Conservation (phyloP, 306 rosid genomes). For the Vachellia collinsii region DNA sequence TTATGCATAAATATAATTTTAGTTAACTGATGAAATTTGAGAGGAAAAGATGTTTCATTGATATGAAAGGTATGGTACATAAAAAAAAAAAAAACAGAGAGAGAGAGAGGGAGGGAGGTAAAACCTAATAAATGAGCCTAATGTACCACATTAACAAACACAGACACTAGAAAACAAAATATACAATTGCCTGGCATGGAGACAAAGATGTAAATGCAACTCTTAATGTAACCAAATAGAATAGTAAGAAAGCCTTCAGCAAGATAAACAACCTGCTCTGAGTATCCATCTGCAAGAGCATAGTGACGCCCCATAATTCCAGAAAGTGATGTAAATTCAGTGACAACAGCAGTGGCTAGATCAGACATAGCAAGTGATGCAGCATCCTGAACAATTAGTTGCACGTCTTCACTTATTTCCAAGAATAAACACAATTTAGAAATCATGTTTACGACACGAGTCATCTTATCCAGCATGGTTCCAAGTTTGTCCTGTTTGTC, state of each 20-base stretch:
- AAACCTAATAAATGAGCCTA: no score
- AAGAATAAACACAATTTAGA: conserved; percentile 57
- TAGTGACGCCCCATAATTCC: conserved; percentile 96
- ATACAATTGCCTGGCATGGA: conserved; percentile 3
- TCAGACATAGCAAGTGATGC: conserved; percentile 98
- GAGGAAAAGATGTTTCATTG: no score
- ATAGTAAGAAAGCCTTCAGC: conserved; percentile 9
- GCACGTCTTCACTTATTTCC: conserved; percentile 53
- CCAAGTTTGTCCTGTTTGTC: conserved; percentile 87
- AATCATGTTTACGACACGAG: conserved; percentile 65
- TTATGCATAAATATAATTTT: conserved; percentile 17
- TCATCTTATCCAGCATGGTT: conserved; percentile 93
- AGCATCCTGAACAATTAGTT: conserved; percentile 62
- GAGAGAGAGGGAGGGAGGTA: no score
- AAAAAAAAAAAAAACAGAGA: no score
- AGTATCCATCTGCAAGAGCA: conserved; percentile 91
- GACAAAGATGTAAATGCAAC: background rate
- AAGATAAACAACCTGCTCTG: conserved; percentile 71
- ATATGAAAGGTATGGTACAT: no score
- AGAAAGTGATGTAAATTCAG: conserved; percentile 91
- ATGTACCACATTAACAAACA: background rate
- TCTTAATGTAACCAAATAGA: conserved; percentile 8
- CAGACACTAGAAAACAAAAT: conserved; percentile 9
- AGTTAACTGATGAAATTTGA: background rate
- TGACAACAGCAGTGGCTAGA: conserved; percentile 92